These are phyloP conservation scores for Verruconis gallopava DNA, from an alignment of 2,329 filamentous ascomycete genomes.

Conservation along the genomic window DNA sequence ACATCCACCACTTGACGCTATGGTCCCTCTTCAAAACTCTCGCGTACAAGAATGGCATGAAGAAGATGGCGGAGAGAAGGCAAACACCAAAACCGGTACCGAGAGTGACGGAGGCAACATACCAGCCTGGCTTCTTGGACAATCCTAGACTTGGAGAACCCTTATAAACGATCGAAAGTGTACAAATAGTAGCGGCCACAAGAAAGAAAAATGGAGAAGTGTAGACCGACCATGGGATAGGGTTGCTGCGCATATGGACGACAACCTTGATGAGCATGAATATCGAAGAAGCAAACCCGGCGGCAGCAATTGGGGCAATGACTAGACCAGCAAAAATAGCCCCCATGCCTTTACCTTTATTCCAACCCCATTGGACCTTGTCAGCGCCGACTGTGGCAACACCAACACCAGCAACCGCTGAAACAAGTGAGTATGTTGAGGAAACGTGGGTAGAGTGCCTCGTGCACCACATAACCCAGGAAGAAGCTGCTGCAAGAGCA, in stretches of 20 bases:
- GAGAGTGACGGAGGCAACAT: constrained; percentile 19
- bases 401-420: constrained; percentile 32
- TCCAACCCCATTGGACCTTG: constrained; percentile 44
- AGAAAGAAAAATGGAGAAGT: constrained; percentile 67
- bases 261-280: constrained; percentile 60
- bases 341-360: constrained; percentile 51
- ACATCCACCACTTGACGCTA: constrained; percentile 43
- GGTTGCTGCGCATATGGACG: constrained; percentile 61
- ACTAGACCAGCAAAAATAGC: constrained; percentile 50
- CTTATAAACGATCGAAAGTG: constrained; percentile 40
- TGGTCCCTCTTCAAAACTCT: constrained; percentile 48
- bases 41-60: constrained; percentile 47
- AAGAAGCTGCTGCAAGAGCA: constrained; percentile 48
- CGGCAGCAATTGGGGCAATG: constrained; percentile 45
- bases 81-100: constrained; percentile 14
- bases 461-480: constrained; percentile 74
- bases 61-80: constrained; percentile 29
- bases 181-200: constrained; percentile 54
- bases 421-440: constrained; percentile 41
- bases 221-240: constrained; percentile 59
- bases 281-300: constrained; percentile 46
- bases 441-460: constrained; percentile 41
- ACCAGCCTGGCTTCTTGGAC: constrained; percentile 20
- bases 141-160: constrained; percentile 36
- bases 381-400: constrained; percentile 34